These are phyloP conservation scores for Lathyrus sativus DNA, from an alignment of 306 rosid species.

Conservation along the genomic window DNA sequence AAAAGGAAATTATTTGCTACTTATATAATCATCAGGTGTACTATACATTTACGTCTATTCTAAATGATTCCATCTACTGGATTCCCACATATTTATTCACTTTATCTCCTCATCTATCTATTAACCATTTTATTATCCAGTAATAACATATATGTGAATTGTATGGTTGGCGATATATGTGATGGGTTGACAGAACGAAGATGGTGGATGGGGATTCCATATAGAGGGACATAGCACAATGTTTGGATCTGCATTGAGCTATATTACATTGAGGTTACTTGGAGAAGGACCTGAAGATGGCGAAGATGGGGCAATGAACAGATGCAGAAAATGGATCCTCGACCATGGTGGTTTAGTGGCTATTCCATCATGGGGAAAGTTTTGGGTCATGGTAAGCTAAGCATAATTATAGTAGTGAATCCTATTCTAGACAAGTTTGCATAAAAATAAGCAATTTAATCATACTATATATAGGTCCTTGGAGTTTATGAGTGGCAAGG, in stretches of 20 bases:
- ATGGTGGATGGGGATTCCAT: conserved; percentile 84
- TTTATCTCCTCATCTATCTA: too few relatives aligned
- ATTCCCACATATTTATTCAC: too few relatives aligned
- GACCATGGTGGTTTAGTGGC: conserved; percentile 59
- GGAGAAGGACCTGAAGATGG: conserved; percentile 52
- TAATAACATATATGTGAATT: too few relatives aligned
- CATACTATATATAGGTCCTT: conserved; percentile 42
- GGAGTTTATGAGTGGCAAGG: conserved; percentile 78
- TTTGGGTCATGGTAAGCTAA: conserved; percentile 57
- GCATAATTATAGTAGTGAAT: neutral
- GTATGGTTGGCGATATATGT: too few relatives aligned
- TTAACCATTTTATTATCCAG: too few relatives aligned
- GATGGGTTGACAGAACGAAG: conserved; percentile 72
- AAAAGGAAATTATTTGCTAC: conserved; percentile 63
- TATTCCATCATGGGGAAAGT: conserved; percentile 80
- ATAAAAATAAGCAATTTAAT: neutral
- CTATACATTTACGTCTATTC: neutral
- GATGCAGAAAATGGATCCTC: conserved; percentile 64
- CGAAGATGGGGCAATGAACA: conserved; percentile 44
- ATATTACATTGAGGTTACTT: conserved; percentile 66
- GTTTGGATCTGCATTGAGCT: conserved; percentile 70
- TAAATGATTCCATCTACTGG: too few relatives aligned
- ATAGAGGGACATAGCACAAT: conserved; percentile 71
- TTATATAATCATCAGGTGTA: conserved; percentile 81
- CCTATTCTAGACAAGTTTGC: neutral